These are phyloP conservation scores for Coriolopsis trogii DNA, from an alignment of 1,284 basidiomycete genomes.

Conservation along the genomic window DNA sequence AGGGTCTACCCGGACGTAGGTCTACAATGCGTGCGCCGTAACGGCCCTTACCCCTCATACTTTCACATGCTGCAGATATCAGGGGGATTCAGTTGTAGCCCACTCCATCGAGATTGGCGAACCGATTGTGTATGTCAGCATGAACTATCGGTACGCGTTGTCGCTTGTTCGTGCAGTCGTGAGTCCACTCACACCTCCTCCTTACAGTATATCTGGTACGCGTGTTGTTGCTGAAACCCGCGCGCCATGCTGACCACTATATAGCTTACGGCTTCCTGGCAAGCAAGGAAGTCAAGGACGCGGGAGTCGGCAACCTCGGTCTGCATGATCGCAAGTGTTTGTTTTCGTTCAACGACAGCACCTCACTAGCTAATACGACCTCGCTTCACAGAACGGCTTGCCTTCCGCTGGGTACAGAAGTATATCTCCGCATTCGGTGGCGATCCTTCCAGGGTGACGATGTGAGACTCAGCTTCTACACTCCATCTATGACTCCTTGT, in stretches of 20 bases:
- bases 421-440: slow-evolving; percentile 45
- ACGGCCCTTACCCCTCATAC: too few species aligned
- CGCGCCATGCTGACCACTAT: background rate
- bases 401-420: slow-evolving; percentile 58
- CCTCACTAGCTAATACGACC: background rate
- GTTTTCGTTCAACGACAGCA: background rate
- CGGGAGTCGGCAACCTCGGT: slow-evolving; percentile 56
- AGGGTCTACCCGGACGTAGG: slow-evolving; percentile 1
- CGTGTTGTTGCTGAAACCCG: background rate
- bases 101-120: slow-evolving; percentile 47
- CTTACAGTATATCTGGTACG: background rate
- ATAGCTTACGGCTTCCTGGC: slow-evolving; percentile 56
- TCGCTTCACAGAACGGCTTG: slow-evolving; percentile 25
- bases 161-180: background rate
- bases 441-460: slow-evolving; percentile 36
- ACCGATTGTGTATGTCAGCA: slow-evolving; percentile 54
- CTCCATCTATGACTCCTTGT: too few species aligned
- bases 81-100: slow-evolving; percentile 41
- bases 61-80: slow-evolving; percentile 20
- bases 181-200: background rate
- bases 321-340: slow-evolving; percentile 50
- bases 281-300: slow-evolving; percentile 49
- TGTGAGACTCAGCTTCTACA: slow-evolving; percentile 32
- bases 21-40: background rate
- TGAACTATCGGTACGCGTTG: slow-evolving; percentile 51